Base-by-base conservation (phyloP, 2,329 filamentous ascomycete genomes). In the Colletotrichum cereale region DNA sequence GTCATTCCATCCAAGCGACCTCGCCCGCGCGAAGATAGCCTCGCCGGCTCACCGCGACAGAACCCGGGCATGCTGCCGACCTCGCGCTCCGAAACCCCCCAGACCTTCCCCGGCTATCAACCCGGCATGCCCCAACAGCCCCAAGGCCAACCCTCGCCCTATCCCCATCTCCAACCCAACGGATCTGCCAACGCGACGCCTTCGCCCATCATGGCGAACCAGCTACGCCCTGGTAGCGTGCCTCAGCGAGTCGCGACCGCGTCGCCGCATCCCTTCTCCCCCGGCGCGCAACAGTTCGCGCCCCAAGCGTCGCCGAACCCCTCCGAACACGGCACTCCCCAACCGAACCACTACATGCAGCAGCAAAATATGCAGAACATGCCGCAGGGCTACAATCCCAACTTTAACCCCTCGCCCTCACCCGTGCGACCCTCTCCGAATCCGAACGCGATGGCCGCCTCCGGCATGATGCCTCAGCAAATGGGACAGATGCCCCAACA, bases 1-100 rank as follows among this genome's bases (percentile, higher is more conserved):
- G 91, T 97, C 78, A 91, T 97, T 75, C 96, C 96, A 70, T 96
- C 95, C 29, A 99, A 98, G 84, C 90, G 96, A 78, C 89, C 93
- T 65, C 89, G 93, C 57, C 92, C 93, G 63, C 86, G 90, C 79
- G 94, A 97, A 82, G 95, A 98, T 81, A 95, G 91, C 78, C 88
- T 96, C 78, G 92, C 91, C 75, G 91, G 93, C 80, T 97, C 95
- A 40, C 95, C 96, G 64, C 89, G 91, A 78, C 93, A 92, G 79
- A 91, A 92, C 67, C 89, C 92, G 6, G 90, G 89, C 74, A 93
- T 93, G 83, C 83, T 94, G 38, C 92, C 93, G 60, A 90, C 90
- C 31, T 97, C 96, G 82, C 93, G 96, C 82, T 96, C 96, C 76
- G 95, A 97, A 80, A 98, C 96, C 38, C 96, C 96, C 42, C 93